These are phyloP conservation scores for Candida quercuum DNA, from an alignment of 805 yeast species.

Conservation along the genomic window DNA sequence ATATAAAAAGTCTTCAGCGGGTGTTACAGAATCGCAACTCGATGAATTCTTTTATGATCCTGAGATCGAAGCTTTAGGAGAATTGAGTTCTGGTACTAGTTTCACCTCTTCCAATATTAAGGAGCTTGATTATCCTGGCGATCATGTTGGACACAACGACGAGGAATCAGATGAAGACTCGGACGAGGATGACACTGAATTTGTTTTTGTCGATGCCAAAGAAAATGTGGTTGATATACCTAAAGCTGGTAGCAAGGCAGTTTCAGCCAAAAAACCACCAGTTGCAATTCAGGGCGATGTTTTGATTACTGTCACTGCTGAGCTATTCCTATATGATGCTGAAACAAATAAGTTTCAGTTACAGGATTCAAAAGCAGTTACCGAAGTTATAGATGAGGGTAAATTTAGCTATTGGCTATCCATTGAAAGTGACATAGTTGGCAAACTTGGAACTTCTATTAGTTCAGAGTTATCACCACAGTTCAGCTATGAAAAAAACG, in stretches of 20 bases:
- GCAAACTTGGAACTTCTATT: constrained; percentile 35
- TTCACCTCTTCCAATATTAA: constrained; percentile 1
- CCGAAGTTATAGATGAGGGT: constrained; percentile 38
- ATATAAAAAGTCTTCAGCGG: constrained; percentile 48
- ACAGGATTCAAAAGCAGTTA: constrained; percentile 31
- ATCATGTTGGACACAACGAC: constrained; percentile 16
- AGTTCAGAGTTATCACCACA: constrained; percentile 54
- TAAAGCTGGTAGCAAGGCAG: neutral
- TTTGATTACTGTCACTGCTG: constrained; percentile 9
- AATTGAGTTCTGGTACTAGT: constrained; percentile 6
- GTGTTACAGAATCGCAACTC: constrained; percentile 42
- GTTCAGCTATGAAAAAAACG: constrained; percentile 49
- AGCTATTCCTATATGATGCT: constrained; percentile 56
- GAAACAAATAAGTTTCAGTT: constrained; percentile 39
- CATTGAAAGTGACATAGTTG: constrained; percentile 26
- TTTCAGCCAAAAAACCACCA: neutral
- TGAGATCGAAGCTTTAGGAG: constrained; percentile 8
- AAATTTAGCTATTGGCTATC: constrained; percentile 51
- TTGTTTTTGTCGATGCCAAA: constrained; percentile 27
- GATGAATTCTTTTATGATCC: constrained; percentile 49
- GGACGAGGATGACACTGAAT: constrained; percentile 24
- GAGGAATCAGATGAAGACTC: too few relatives aligned
- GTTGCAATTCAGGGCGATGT: constrained; percentile 26
- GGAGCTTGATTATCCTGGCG: neutral
- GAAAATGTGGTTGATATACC: constrained; percentile 18